A percentile compares a stretch with the other conserved stretches of the same genome.
Conservation (phyloP, 2,329 filamentous ascomycete genomes). For the Nectriaceae sp. region DNA sequence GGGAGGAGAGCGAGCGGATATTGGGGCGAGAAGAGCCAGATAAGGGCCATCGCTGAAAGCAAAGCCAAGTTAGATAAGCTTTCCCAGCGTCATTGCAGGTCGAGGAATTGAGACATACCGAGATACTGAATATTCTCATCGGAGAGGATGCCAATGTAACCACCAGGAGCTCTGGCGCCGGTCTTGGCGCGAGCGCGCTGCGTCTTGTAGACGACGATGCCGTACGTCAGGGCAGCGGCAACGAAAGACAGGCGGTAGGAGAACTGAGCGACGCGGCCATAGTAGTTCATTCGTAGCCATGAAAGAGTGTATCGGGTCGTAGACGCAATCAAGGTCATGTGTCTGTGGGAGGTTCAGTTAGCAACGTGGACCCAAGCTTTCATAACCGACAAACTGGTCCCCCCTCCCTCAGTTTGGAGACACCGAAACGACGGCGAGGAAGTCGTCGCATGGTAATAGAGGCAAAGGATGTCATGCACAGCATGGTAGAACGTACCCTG, state of each 20-base stretch:
- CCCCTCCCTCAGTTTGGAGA: no score
- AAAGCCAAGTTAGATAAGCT: background rate
- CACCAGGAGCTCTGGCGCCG: constrained; percentile 61
- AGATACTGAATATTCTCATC: constrained; percentile 99
- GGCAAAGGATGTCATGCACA: no score
- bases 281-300: constrained; percentile 87
- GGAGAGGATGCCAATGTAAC: constrained; percentile 66
- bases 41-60: constrained; percentile 77
- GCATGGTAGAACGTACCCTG: constrained; percentile 62
- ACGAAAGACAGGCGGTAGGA: constrained; percentile 91
- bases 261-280: constrained; percentile 73
- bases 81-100: background rate
- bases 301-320: constrained; percentile 83
- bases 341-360: constrained; percentile 52
- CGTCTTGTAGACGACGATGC: constrained; percentile 98
- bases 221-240: constrained; percentile 88
- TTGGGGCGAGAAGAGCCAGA: constrained; percentile 93
- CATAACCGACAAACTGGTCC: no score
- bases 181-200: constrained; percentile 82
- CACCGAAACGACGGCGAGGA: no score
- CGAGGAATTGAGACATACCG: constrained; percentile 58
- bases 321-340: constrained; percentile 81
- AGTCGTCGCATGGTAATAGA: no score
- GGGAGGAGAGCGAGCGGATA: constrained; percentile 88
- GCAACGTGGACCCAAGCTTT: no score